These are phyloP conservation scores for Pythium rishiriense DNA, from an alignment of 352 stramenopile genomes.

Conservation along the genomic window DNA sequence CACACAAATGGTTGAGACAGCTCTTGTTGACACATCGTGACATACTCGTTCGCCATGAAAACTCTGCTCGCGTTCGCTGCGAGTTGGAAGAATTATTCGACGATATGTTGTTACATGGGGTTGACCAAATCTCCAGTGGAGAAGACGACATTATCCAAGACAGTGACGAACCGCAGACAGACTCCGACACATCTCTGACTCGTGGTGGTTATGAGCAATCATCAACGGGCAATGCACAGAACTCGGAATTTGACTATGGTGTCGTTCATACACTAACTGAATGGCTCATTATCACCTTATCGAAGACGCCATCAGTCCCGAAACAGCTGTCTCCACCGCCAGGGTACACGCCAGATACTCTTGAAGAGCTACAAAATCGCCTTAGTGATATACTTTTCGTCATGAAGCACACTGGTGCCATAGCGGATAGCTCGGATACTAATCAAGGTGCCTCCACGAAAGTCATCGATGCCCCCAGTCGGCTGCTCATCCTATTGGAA, in stretches of 20 bases:
- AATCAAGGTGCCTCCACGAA: not conserved
- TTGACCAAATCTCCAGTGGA: not conserved
- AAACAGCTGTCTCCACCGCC: not conserved
- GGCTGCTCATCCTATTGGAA: constrained; percentile 1
- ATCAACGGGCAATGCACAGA: no score
- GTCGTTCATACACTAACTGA: constrained; percentile 1
- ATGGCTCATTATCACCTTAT: constrained; percentile 1
- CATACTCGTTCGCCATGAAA: constrained; percentile 6
- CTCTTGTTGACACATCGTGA: constrained; percentile 12
- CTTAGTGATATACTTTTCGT: constrained; percentile 3
- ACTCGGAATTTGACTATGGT: no score
- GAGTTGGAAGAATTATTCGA: constrained; percentile 7
- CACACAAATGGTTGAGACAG: not conserved
- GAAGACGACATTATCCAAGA: not conserved
- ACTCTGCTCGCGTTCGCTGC: not conserved
- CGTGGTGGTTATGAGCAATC: no score
- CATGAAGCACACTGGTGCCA: not conserved
- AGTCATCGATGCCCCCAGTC: not conserved
- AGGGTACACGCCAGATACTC: not conserved
- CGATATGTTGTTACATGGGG: not conserved
- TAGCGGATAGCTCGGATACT: not conserved
- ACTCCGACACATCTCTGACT: not conserved
- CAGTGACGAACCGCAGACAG: not conserved
- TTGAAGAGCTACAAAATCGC: not conserved
- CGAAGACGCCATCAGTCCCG: no score